phyloP scores from a whole-genome alignment of 345 rosid genomes.

The Crucihimalaya himalaica region DNA sequence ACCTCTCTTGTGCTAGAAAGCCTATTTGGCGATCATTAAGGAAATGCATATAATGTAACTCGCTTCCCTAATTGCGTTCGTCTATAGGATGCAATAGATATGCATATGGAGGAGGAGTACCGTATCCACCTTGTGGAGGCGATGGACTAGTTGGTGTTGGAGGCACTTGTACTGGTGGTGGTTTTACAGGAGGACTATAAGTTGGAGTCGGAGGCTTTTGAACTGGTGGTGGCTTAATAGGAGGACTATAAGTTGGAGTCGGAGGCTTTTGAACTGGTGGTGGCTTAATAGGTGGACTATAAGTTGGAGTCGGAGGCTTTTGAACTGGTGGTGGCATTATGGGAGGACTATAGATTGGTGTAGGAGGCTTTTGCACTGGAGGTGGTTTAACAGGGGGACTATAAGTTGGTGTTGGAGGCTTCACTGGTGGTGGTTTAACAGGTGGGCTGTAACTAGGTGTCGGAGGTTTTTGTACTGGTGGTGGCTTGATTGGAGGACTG shows the following conservation, averaged over 20 bases:
- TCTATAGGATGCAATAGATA: not conserved
- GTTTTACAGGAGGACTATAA: not conserved
- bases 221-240: not conserved
- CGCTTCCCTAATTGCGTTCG: not conserved
- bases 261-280: constrained; percentile 17
- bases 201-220: not conserved
- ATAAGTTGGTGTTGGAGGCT: not conserved
- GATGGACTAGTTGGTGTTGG: constrained; percentile 25
- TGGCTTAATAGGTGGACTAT: not conserved
- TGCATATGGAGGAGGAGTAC: constrained; percentile 39
- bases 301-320: not conserved
- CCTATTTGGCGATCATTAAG: not conserved
- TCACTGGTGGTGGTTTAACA: not conserved
- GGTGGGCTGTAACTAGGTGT: constrained; percentile 28
- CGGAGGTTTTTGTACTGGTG: constrained; percentile 1
- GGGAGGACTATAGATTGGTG: constrained; percentile 7
- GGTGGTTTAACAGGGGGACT: not conserved
- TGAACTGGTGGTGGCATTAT: not conserved
- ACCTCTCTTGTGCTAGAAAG: constrained; percentile 9
- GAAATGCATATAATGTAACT: not conserved
- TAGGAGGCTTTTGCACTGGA: not conserved
- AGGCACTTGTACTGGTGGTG: not conserved
- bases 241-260: constrained; percentile 12
- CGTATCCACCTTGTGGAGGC: constrained; percentile 37
- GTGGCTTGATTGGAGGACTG: not conserved